Evolutionary conservation across 192 early-diverging fungal genomes (phyloP).

Genomic region (Backusella tuberculispora): DNA sequence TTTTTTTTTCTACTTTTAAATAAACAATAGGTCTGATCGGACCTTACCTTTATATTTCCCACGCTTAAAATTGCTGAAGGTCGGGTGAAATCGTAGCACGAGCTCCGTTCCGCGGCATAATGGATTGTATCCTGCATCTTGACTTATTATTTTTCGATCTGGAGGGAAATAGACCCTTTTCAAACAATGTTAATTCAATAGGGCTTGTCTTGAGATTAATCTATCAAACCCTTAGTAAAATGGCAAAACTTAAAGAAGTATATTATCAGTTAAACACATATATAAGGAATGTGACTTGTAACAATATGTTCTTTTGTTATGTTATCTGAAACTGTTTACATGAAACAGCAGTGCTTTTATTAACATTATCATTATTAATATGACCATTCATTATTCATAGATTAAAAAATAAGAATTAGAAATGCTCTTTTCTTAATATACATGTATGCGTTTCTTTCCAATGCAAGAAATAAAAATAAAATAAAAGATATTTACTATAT

Average conservation of each 20-base stretch:
- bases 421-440: neutral
- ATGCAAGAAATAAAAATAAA: neutral
- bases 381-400: neutral
- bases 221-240: neutral
- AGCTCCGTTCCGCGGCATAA: slow-evolving; percentile 7
- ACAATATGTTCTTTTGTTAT: neutral
- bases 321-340: neutral
- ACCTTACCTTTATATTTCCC: slow-evolving; percentile 8
- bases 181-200: neutral
- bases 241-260: neutral
- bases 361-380: neutral
- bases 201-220: neutral
- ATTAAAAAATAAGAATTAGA: neutral
- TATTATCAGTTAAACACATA: neutral
- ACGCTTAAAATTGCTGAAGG: neutral
- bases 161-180: neutral
- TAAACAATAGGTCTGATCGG: neutral
- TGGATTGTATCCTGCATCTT: neutral
- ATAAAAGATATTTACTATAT: neutral
- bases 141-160: neutral
- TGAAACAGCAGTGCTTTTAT: neutral
- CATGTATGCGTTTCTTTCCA: neutral
- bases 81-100: slow-evolving; percentile 4
- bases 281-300: neutral
- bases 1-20: slow-evolving; percentile 7